These are phyloP conservation scores for Colletotrichum lupini DNA, from an alignment of 2,329 filamentous ascomycete genomes.

Conservation along the genomic window DNA sequence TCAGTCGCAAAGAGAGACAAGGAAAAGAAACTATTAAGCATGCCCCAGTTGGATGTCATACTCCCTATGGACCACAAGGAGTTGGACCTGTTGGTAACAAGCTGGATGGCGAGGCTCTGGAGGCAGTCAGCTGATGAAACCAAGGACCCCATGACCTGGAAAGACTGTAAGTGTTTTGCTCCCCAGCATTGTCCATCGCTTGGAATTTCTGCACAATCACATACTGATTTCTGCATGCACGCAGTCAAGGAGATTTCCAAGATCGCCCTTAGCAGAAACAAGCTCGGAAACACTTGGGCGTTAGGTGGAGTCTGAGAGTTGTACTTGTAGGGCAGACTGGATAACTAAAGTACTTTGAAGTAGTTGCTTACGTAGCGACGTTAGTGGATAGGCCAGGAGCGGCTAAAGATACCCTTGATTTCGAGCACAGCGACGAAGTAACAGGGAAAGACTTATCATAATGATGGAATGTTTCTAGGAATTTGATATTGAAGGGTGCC, in stretches of 20 bases:
- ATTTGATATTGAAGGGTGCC: too few species aligned
- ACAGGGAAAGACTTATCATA: neutral
- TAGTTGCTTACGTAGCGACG: too few species aligned
- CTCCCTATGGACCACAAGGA: constrained; percentile 38
- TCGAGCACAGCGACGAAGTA: neutral
- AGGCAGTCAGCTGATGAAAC: constrained; percentile 39
- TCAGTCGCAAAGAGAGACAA: constrained; percentile 38
- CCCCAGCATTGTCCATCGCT: neutral
- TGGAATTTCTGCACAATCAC: too few species aligned
- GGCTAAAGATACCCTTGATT: neutral
- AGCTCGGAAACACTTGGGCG: neutral
- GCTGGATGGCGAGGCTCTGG: constrained; percentile 45
- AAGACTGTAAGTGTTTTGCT: constrained; percentile 36
- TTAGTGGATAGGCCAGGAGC: neutral
- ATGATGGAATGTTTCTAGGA: too few species aligned
- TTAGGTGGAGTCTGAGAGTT: neutral
- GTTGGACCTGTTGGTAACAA: constrained; percentile 43
- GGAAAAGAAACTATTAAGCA: constrained; percentile 31
- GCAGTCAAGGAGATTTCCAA: constrained; percentile 17
- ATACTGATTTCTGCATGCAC: too few species aligned
- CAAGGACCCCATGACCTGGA: constrained; percentile 40
- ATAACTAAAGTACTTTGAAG: neutral
- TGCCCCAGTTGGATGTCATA: constrained; percentile 41
- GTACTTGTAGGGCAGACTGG: neutral
- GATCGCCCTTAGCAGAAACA: neutral